Conservation (phyloP, 2,329 filamentous ascomycete genomes). For the Fusarium humuli region DNA sequence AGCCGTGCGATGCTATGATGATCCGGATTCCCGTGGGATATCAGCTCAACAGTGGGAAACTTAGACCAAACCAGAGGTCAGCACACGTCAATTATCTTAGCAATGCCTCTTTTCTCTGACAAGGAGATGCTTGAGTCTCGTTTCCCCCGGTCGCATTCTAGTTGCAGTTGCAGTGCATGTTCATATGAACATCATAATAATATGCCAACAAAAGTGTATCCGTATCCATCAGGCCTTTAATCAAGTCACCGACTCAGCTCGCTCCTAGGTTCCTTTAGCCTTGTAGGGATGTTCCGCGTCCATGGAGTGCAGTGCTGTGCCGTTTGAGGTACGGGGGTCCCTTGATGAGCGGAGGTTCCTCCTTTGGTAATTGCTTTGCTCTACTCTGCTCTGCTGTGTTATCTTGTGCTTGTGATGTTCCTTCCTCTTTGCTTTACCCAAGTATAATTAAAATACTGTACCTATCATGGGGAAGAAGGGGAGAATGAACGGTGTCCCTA, state of each 20-base stretch:
- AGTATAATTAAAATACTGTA: too few relatives aligned
- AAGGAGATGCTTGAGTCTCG: constrained; percentile 14
- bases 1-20: background rate
- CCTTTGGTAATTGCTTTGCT: constrained; percentile 9
- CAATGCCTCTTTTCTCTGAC: constrained; percentile 10
- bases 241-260: constrained; percentile 1
- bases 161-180: background rate
- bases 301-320: background rate
- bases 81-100: background rate
- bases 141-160: constrained; percentile 13
- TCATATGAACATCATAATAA: constrained; percentile 8
- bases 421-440: background rate
- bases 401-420: background rate
- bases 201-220: background rate
- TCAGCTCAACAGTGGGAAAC: constrained; percentile 1
- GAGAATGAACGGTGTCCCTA: constrained; percentile 5
- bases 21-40: background rate
- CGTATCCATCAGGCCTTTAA: background rate
- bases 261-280: constrained; percentile 4
- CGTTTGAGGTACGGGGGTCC: constrained; percentile 1
- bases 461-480: background rate
- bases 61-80: constrained; percentile 13
- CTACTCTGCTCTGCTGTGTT: background rate
- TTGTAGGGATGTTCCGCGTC: constrained; percentile 16
- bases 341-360: constrained; percentile 14